Percentiles rank a stretch among this genome's conserved stretches.
Evolutionary conservation across 345 rosid genomes (phyloP).

Genomic region (Salix purpurea): DNA sequence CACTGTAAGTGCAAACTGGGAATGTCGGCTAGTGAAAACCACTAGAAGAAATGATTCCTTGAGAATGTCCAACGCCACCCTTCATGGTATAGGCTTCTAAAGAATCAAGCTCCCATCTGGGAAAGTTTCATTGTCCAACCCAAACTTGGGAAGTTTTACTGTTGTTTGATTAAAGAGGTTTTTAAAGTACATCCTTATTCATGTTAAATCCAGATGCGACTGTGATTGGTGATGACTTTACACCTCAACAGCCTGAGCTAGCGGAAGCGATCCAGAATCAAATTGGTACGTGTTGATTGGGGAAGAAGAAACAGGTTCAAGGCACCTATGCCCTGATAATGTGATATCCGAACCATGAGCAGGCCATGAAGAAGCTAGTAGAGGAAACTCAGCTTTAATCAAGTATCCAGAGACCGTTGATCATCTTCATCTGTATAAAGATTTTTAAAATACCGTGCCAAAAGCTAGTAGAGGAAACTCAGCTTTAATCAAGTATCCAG

Average conservation of each 20-base stretch:
- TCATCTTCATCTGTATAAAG: no score
- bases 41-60: slow-evolving; percentile 61
- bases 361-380: slow-evolving; percentile 79
- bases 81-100: slow-evolving; percentile 37
- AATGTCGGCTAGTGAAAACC: slow-evolving; percentile 44
- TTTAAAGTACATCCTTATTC: slow-evolving; percentile 53
- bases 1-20: slow-evolving; percentile 43
- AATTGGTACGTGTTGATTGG: slow-evolving; percentile 28
- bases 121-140: slow-evolving; percentile 50
- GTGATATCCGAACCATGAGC: slow-evolving; percentile 50
- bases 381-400: slow-evolving; percentile 59
- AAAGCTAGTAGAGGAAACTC: slow-evolving; percentile 59
- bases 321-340: slow-evolving; percentile 36
- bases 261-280: slow-evolving; percentile 49
- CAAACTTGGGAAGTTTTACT: slow-evolving; percentile 51
- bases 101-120: slow-evolving; percentile 21
- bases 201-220: slow-evolving; percentile 35
- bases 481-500: slow-evolving; percentile 77
- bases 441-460: no score
- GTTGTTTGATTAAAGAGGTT: slow-evolving; percentile 43
- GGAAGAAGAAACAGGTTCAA: slow-evolving; percentile 25
- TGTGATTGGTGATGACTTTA: slow-evolving; percentile 52
- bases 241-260: slow-evolving; percentile 66
- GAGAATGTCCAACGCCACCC: slow-evolving; percentile 57
- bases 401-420: slow-evolving; percentile 55